These are phyloP conservation scores for Oldenlandia corymbosa DNA, from an alignment of 257 asterid genomes.

Conservation along the genomic window DNA sequence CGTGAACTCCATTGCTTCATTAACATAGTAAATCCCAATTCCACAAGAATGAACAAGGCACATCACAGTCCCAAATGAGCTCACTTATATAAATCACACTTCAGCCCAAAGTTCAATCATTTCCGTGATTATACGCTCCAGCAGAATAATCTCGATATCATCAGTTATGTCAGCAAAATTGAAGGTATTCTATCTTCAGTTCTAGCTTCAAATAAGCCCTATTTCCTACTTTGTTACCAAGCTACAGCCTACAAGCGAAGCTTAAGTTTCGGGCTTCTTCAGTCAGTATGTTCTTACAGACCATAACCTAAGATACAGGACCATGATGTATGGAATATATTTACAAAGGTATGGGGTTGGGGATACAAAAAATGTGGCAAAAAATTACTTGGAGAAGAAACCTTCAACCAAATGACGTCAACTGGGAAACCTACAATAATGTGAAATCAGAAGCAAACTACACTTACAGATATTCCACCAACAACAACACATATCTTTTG, in stretches of 20 bases:
- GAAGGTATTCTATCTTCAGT: not conserved
- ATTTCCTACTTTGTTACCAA: not conserved
- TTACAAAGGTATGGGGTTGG: too few relatives aligned
- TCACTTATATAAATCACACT: not conserved
- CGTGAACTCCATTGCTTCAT: not conserved
- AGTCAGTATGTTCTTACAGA: not conserved
- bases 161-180: not conserved
- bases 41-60: not conserved
- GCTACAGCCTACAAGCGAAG: not conserved
- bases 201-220: slow-evolving; percentile 2
- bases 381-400: not conserved
- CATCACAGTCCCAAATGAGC: not conserved
- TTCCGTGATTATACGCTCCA: not conserved
- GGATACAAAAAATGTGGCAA: not conserved
- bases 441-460: not conserved
- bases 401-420: not conserved
- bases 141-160: not conserved
- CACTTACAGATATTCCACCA: not conserved
- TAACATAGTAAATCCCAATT: not conserved
- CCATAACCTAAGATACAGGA: not conserved
- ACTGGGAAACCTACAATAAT: not conserved
- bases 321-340: too few relatives aligned
- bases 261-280: not conserved
- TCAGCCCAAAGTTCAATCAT: not conserved
- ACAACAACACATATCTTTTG: not conserved